phyloP scores from a whole-genome alignment of 495 filamentous ascomycete species.

The Tuber calosporum region DNA sequence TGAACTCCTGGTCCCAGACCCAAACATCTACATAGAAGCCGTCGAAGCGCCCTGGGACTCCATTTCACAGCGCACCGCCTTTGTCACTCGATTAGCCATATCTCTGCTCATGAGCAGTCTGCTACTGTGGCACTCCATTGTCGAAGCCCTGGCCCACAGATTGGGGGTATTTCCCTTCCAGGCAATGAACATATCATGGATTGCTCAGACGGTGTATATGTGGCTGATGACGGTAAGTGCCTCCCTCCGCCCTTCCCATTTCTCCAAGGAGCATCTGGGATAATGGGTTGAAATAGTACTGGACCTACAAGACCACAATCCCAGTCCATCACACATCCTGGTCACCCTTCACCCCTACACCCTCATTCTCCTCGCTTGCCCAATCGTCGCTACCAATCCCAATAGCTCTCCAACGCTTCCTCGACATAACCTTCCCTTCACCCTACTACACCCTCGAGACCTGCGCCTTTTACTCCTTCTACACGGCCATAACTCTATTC shows the following conservation, averaged over 20 bases:
- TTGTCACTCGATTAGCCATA: constrained; percentile 9
- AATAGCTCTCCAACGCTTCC: not conserved
- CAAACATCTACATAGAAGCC: constrained; percentile 25
- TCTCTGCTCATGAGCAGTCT: constrained; percentile 15
- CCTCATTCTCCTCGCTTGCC: constrained; percentile 6
- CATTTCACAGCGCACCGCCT: constrained; percentile 12
- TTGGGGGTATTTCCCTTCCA: constrained; percentile 23
- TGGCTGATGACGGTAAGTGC: constrained; percentile 21
- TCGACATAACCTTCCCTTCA: not conserved
- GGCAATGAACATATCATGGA: constrained; percentile 24
- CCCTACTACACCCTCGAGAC: constrained; percentile 4
- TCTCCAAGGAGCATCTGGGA: not conserved
- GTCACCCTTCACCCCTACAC: constrained; percentile 4
- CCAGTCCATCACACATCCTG: not conserved
- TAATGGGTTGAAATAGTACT: not conserved
- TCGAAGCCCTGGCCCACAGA: constrained; percentile 11
- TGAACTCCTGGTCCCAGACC: constrained; percentile 16
- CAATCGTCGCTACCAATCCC: not conserved
- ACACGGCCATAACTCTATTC: constrained; percentile 21
- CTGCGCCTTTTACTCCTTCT: constrained; percentile 12
- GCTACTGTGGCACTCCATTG: constrained; percentile 12
- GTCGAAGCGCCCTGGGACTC: constrained; percentile 21
- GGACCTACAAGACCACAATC: constrained; percentile 8
- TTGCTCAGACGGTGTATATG: constrained; percentile 22
- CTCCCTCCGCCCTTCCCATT: not conserved